A percentile compares a stretch with the other conserved stretches of the same genome.
These are phyloP conservation scores for Coniophora puteana DNA, from an alignment of 1,284 basidiomycete species.

Conservation along the genomic window DNA sequence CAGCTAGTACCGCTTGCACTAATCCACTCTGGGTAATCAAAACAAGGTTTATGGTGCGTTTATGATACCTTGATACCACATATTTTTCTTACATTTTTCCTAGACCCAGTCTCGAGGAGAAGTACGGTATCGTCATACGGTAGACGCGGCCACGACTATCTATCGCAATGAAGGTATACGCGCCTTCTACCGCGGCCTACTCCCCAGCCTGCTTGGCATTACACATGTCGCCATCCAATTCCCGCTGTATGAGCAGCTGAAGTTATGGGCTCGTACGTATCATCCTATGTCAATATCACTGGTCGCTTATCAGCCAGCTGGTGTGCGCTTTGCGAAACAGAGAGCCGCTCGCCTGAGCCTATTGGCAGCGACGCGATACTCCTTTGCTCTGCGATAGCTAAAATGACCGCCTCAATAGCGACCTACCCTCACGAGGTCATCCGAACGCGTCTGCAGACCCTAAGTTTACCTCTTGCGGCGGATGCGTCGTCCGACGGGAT, in stretches of 20 bases:
- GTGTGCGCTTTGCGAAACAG: conserved; percentile 31
- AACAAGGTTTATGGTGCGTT: conserved; percentile 90
- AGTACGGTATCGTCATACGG: conserved; percentile 78
- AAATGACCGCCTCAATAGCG: conserved; percentile 90
- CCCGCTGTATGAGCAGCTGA: conserved; percentile 91
- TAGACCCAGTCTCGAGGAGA: conserved; percentile 78
- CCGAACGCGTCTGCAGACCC: conserved; percentile 87
- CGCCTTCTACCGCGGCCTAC: conserved; percentile 89
- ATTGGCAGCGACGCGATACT: conserved; percentile 73
- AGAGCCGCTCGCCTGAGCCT: conserved; percentile 51
- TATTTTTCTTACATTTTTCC: conserved; percentile 3
- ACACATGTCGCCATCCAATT: conserved; percentile 94
- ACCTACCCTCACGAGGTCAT: conserved; percentile 97
- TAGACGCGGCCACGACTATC: conserved; percentile 84
- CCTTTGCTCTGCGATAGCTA: conserved; percentile 82
- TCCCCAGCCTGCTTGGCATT: conserved; percentile 88
- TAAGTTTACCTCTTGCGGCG: conserved; percentile 57
- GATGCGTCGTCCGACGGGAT: conserved; percentile 56
- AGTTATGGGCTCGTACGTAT: conserved; percentile 75
- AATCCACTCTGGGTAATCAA: conserved; percentile 98
- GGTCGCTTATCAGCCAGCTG: conserved; percentile 1
- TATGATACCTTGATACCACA: conserved; percentile 1
- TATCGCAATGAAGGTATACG: conserved; percentile 80
- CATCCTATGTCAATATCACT: not conserved
- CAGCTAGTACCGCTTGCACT: conserved; percentile 85